These are phyloP conservation scores for Leishmania lainsoni DNA, from an alignment of 208 protist species.

Conservation along the genomic window DNA sequence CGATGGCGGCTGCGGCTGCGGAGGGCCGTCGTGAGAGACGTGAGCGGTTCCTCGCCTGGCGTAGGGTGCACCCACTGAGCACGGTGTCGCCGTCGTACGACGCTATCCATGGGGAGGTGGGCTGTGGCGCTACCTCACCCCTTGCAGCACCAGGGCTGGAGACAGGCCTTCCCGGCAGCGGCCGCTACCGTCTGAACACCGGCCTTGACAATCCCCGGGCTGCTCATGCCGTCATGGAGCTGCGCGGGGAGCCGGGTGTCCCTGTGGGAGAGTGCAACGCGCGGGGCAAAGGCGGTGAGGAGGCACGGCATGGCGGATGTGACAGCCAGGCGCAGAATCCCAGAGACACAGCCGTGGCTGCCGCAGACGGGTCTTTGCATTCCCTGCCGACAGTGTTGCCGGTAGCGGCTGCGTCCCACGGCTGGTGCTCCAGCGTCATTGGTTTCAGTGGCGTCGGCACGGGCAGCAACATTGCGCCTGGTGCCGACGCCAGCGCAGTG, in stretches of 20 bases:
- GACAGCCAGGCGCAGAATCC: not conserved
- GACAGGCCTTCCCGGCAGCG: constrained; percentile 2
- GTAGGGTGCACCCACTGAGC: constrained; percentile 33
- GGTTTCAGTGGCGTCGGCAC: constrained; percentile 15
- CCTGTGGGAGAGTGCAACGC: not conserved
- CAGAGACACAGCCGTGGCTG: not conserved
- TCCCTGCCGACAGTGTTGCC: not conserved
- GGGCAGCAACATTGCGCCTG: not conserved
- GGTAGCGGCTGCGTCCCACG: not conserved
- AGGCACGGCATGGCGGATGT: not conserved
- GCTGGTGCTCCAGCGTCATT: constrained; percentile 12
- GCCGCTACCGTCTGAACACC: constrained; percentile 68
- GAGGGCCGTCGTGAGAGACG: constrained; percentile 33
- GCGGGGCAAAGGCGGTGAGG: not conserved
- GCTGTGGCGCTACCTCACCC: not conserved
- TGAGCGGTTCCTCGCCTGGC: constrained; percentile 66
- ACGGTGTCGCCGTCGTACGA: constrained; percentile 13
- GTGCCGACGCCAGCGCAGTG: not conserved
- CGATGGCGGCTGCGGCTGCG: constrained; percentile 10
- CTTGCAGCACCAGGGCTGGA: not conserved
- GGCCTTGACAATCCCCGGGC: constrained; percentile 62
- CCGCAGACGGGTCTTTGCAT: not conserved
- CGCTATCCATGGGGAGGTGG: not conserved
- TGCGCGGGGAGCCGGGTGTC: constrained; percentile 10
- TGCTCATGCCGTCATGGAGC: constrained; percentile 33